Conservation (phyloP, 2,329 filamentous ascomycete genomes). For the Alternaria gansuensis region DNA sequence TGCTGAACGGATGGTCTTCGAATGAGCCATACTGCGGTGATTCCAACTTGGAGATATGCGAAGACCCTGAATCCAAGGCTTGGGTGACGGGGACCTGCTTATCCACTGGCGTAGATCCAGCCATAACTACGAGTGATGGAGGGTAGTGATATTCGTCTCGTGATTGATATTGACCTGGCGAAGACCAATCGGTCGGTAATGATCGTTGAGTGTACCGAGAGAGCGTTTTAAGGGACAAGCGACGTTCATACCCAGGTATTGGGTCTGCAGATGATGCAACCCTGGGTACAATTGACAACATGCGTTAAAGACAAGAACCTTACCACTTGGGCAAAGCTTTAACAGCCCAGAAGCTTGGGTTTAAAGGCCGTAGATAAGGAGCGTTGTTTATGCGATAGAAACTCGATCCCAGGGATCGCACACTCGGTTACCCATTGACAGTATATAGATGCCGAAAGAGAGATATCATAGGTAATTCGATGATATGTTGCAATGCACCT, state of each 20-base stretch:
- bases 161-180: constrained; percentile 19
- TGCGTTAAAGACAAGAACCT: constrained; percentile 13
- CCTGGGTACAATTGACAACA: constrained; percentile 30
- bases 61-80: constrained; percentile 29
- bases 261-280: constrained; percentile 34
- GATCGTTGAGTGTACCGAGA: constrained; percentile 18
- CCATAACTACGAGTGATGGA: constrained; percentile 22
- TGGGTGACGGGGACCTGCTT: constrained; percentile 32
- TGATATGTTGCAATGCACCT: background rate
- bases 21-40: constrained; percentile 26
- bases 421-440: background rate
- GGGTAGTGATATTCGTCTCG: constrained; percentile 11
- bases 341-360: constrained; percentile 8
- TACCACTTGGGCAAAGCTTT: constrained; percentile 16
- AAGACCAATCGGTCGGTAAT: constrained; percentile 18
- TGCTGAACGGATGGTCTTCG: constrained; percentile 36
- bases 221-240: constrained; percentile 30
- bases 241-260: constrained; percentile 4
- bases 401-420: background rate
- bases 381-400: background rate
- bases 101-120: constrained; percentile 16
- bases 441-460: background rate
- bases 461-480: background rate
- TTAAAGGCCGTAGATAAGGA: constrained; percentile 16
- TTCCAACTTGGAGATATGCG: constrained; percentile 12